Base-by-base conservation (phyloP, 768 basidiomycete species). In the Russula earlei region DNA sequence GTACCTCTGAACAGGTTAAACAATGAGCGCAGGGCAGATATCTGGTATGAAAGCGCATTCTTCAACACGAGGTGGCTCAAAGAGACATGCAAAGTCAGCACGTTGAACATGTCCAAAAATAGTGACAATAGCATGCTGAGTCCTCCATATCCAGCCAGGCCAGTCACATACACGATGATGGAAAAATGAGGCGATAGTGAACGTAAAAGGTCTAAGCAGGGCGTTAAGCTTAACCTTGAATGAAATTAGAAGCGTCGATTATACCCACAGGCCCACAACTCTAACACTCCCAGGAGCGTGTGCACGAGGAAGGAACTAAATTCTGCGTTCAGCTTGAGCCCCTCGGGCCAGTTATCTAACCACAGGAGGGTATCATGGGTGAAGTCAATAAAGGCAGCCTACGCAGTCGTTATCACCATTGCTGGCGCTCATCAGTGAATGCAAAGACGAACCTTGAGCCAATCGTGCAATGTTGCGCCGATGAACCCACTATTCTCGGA, bases 301-400 rank as follows among this genome's bases (percentile, higher is more conserved):
- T 82, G 77, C n/a, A 84, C 81, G 64, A 91, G 87, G 66, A 96
- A 87, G 24, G 76, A 74, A 62, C 91, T 90, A n/a, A 99, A 77
- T 63, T 97, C 90, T 0, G 91, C 90, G 65, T 98, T 98, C 50
- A 99, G 82, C 69, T 99, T 99, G 38, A 99, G 72, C 1, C 96
- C 95, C 1, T 85, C 92, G 0, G 95, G 95, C 95, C 95, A 98
- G 58, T 87, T 82, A 67, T 96, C 87, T 12, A 99, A 76, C 94
- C 93, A 97, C 1, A 75, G 63, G 2, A 97, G 73, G 0, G 77
- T 74, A 15, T 72, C 70, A 41, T 78, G 76, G 9, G 86, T 67
- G 46, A 72, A 69, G 3, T 72, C 66, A 5, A 86, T 71, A 1
- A 83, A 66, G 56, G 74, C 70, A 31, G 57, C 55, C 73, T 79